Percentiles rank a stretch among this genome's conserved stretches.
Evolutionary conservation across 2,329 filamentous ascomycete species (phyloP).

Genomic region (Colletotrichum lentis): DNA sequence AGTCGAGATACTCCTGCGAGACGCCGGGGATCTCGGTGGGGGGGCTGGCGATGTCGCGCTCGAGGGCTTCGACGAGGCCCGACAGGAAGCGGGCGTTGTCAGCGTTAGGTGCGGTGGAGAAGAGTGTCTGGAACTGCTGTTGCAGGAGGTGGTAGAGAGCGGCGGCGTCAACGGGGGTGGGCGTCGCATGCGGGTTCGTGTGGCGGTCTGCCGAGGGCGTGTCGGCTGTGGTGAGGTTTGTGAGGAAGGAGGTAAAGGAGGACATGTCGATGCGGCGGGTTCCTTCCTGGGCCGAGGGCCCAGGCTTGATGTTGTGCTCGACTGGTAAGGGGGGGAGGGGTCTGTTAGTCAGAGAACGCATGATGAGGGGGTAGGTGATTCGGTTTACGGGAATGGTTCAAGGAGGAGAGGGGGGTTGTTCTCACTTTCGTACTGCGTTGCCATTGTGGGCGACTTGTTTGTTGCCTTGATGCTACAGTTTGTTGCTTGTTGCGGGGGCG

Average conservation of each 20-base stretch:
- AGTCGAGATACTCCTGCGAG: conserved; percentile 66
- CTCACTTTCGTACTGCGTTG: conserved; percentile 66
- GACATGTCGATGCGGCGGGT: conserved; percentile 70
- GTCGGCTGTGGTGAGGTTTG: conserved; percentile 56
- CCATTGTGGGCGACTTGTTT: conserved; percentile 51
- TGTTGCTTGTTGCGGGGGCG: not conserved
- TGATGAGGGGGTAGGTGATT: conserved; percentile 11
- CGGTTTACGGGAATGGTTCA: conserved; percentile 28
- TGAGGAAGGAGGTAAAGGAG: conserved; percentile 66
- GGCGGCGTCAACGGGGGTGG: conserved; percentile 66
- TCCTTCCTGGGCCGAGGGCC: conserved; percentile 50
- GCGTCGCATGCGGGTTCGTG: conserved; percentile 65
- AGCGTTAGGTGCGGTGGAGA: conserved; percentile 56
- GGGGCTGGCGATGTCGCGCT: conserved; percentile 61
- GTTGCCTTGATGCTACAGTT: not conserved
- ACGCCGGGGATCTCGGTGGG: conserved; percentile 63
- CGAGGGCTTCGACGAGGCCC: conserved; percentile 57
- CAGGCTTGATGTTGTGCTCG: conserved; percentile 68
- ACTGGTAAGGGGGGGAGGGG: conserved; percentile 51
- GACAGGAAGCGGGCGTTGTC: conserved; percentile 61
- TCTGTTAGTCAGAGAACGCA: conserved; percentile 21
- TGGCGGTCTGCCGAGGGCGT: conserved; percentile 42
- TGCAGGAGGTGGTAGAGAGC: conserved; percentile 66
- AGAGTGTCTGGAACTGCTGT: conserved; percentile 64
- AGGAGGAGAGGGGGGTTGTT: conserved; percentile 18